A percentile compares a stretch with the other conserved stretches of the same genome.
Evolutionary conservation across 345 rosid genomes (phyloP).

Genomic region (Cardamine resedifolia): DNA sequence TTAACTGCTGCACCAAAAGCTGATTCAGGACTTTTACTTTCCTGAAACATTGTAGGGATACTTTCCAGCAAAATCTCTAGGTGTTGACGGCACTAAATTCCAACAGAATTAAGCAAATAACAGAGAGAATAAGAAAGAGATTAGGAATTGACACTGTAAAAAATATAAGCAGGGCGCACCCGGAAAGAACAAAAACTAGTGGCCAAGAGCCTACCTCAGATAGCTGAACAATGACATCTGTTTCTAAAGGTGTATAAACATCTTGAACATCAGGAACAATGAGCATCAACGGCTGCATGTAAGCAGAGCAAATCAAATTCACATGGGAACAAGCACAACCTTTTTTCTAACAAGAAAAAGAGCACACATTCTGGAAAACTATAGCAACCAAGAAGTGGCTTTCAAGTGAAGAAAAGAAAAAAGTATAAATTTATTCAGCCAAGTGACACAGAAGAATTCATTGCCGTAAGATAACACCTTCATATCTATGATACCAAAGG

Average conservation of each 20-base stretch:
- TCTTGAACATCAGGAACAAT: conserved; percentile 97
- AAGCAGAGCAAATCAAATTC: conserved; percentile 16
- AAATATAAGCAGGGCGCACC: background rate
- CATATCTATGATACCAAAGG: conserved; percentile 7
- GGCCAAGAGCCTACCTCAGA: conserved; percentile 67
- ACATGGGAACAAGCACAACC: background rate
- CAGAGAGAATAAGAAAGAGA: conserved; percentile 5
- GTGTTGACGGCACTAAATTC: conserved; percentile 85
- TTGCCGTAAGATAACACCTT: conserved; percentile 18
- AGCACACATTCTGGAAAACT: conserved; percentile 4
- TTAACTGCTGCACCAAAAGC: conserved; percentile 97
- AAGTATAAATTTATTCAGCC: background rate
- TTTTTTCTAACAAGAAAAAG: background rate
- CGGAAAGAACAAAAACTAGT: conserved; percentile 8
- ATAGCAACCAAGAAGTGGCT: conserved; percentile 6
- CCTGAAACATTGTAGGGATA: conserved; percentile 93
- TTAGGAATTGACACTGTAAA: background rate
- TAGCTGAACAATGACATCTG: conserved; percentile 87
- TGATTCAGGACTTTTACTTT: conserved; percentile 83
- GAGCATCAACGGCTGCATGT: conserved; percentile 95
- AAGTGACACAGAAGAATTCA: background rate
- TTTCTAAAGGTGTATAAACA: conserved; percentile 91
- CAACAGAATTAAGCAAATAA: conserved; percentile 18
- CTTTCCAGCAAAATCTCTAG: conserved; percentile 89
- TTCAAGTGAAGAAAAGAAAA: background rate